Base-by-base conservation (phyloP, 148 eudicot genomes). In the Rheum nobile region DNA sequence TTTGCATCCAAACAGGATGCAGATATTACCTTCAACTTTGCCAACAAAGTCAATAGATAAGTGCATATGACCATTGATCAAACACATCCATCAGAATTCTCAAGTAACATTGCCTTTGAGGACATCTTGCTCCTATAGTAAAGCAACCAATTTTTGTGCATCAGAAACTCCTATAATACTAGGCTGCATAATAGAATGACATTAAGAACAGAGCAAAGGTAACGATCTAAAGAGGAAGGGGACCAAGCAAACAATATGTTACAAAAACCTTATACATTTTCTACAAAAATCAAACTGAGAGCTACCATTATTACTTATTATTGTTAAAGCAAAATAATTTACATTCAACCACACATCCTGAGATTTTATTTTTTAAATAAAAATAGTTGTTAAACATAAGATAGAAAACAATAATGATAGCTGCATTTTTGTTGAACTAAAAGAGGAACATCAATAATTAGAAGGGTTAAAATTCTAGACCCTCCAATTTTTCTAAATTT, bases 141-240 rank as follows among this genome's bases (percentile, higher is more conserved):
- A 96, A 46, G 90, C 76, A 54, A 76, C 79, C 75, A 88, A 59
- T 71, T 81, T 81, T 68, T 83, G 92, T 32, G 77, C 79, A 80
- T 86, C 89, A 72, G 96, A 86, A 59, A 90, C 76, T 73, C 82
- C 81, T 52, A 94, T n/a, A 55, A 76, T 47, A 59, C 97, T 87
- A 74, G 85, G 85, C 98, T 93, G 92, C 80, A 71, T 37, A 72
- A 57, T 31, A 54, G 29, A 31, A 65, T 31, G 67, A 28, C 32
- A 57, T 57, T 28, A 57, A 57, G 10, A 24, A 10, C 22, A 32
- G 22, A 22, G 13, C 2, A 63, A 31, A 63, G 68, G 68, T 29
- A 28, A 26, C 2, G 28, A 21, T 37, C 39, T 41, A 3, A 5
- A 41, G 43, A 41, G 43, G 43, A 41, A 41, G 11, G n/a, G n/a